Percentiles rank a stretch among this genome's conserved stretches.
Conservation (phyloP, 139 green algal genomes). For the Closterium sp. region DNA sequence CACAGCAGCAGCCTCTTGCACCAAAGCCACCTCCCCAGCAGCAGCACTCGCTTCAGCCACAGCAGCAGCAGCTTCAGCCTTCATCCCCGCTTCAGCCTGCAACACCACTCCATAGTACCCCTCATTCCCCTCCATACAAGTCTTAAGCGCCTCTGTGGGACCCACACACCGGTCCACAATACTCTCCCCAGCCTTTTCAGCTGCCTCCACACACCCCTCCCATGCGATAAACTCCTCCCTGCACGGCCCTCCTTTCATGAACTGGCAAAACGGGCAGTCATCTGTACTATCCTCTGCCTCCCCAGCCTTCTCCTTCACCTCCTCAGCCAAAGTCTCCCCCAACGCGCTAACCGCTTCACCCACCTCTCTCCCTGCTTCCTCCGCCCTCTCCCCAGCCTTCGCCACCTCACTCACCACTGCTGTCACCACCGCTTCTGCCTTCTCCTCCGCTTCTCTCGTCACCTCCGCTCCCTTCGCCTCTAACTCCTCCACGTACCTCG, state of each 20-base stretch:
- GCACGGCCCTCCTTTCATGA: slow-evolving; percentile 26
- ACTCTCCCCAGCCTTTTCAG: background rate
- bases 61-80: background rate
- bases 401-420: background rate
- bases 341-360: background rate
- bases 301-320: slow-evolving; percentile 17
- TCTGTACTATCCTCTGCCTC: background rate
- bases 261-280: slow-evolving; percentile 29
- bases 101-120: background rate
- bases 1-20: background rate
- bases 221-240: slow-evolving; percentile 12
- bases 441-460: background rate
- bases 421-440: background rate
- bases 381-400: background rate
- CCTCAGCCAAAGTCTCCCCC: background rate
- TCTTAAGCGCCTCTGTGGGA: slow-evolving; percentile 1
- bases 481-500: background rate
- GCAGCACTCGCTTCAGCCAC: background rate
- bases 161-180: slow-evolving; percentile 22
- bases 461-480: background rate
- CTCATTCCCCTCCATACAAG: slow-evolving; percentile 6
- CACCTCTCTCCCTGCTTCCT: background rate
- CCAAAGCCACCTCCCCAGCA: no score
- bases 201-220: slow-evolving; percentile 24
- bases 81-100: background rate